Conservation (phyloP, 176 grass and related monocot species). For the Zoysia japonica region DNA sequence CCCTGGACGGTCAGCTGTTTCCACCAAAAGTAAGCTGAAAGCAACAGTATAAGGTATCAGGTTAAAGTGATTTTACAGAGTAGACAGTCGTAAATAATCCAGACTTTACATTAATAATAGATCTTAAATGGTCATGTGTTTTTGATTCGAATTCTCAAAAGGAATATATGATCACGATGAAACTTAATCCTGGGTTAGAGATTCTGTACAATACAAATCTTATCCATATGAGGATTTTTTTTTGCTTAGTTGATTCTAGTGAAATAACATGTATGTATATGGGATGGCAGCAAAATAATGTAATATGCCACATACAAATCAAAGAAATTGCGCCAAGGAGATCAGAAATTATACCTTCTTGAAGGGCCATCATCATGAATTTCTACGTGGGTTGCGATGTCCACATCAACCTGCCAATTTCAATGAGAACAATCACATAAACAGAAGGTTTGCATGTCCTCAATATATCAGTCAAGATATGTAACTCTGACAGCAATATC, state of each 20-base stretch:
- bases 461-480: not conserved
- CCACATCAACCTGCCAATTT: constrained; percentile 79
- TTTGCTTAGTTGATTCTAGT: constrained; percentile 11
- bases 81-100: constrained; percentile 2
- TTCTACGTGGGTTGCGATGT: constrained; percentile 93
- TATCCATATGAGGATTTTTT: not conserved
- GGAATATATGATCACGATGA: not conserved
- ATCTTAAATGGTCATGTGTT: not conserved
- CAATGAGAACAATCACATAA: constrained; percentile 31
- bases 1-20: constrained; percentile 85
- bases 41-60: constrained; percentile 22
- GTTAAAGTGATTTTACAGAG: constrained; percentile 9
- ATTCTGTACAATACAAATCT: constrained; percentile 15
- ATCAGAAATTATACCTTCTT: constrained; percentile 59
- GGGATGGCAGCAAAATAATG: not conserved
- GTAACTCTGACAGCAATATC: constrained; percentile 20
- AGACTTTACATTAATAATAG: not conserved
- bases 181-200: not conserved
- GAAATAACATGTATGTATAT: constrained; percentile 14
- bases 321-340: constrained; percentile 22
- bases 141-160: constrained; percentile 13
- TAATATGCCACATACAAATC: constrained; percentile 12
- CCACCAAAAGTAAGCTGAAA: constrained; percentile 89
- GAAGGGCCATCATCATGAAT: constrained; percentile 85
- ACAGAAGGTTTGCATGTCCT: not conserved